These are phyloP conservation scores for Saccharomycopsis phalli DNA, from an alignment of 1,139 yeast genomes.

Conservation along the genomic window DNA sequence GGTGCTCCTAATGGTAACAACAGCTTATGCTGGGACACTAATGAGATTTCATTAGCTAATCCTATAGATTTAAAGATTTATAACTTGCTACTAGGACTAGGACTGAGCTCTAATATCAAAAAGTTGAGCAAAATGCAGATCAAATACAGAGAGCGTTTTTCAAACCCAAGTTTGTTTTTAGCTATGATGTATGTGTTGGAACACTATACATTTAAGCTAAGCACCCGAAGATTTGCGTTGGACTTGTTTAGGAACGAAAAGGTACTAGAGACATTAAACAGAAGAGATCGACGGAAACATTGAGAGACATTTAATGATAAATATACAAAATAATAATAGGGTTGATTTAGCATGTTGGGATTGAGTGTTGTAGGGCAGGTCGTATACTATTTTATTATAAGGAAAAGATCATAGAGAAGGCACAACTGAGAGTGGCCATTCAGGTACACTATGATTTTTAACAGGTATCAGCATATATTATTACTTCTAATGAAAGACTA, in stretches of 20 bases:
- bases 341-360: no score
- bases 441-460: constrained; percentile 42
- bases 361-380: no score
- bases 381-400: no score
- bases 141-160: constrained; percentile 47
- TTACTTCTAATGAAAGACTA: constrained; percentile 41
- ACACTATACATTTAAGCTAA: constrained; percentile 54
- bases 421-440: constrained; percentile 43
- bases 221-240: constrained; percentile 57
- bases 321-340: constrained; percentile 25
- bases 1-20: not conserved
- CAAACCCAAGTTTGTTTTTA: constrained; percentile 46
- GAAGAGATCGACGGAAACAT: constrained; percentile 32
- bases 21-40: constrained; percentile 15
- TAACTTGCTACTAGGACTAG: constrained; percentile 50
- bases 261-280: constrained; percentile 46
- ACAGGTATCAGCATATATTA: constrained; percentile 28
- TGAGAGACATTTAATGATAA: no score
- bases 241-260: constrained; percentile 54
- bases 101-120: constrained; percentile 50
- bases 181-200: constrained; percentile 58
- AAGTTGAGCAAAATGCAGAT: constrained; percentile 51
- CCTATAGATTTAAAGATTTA: constrained; percentile 41
- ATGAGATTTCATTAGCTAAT: constrained; percentile 21
- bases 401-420: constrained; percentile 26